Evolutionary conservation across 2,329 filamentous ascomycete genomes (phyloP).

Genomic region (Penicillium sp.): DNA sequence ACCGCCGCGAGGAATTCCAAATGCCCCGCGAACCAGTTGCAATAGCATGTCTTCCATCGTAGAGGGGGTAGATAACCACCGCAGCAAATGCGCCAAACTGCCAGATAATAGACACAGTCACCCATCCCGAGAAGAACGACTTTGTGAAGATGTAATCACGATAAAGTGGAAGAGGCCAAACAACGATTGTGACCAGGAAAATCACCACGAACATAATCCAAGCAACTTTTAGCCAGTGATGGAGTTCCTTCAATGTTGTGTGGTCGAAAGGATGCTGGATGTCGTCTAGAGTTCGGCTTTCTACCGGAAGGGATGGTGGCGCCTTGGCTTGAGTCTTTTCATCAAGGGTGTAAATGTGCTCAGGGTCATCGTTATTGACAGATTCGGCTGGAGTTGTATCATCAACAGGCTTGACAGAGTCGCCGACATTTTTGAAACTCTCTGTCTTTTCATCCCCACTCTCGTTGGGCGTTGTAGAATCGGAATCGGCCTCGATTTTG

Average conservation of each 20-base stretch:
- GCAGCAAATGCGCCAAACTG: conserved; percentile 53
- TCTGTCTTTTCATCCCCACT: conserved; percentile 11
- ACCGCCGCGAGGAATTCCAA: conserved; percentile 13
- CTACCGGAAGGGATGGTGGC: background rate
- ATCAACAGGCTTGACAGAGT: background rate
- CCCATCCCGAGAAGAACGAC: conserved; percentile 53
- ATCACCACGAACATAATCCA: conserved; percentile 47
- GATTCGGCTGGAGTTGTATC: background rate
- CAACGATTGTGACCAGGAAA: conserved; percentile 51
- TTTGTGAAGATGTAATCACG: conserved; percentile 54
- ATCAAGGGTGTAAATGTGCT: background rate
- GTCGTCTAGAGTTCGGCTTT: conserved; percentile 40
- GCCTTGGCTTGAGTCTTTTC: background rate
- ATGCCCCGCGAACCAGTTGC: conserved; percentile 32
- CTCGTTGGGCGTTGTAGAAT: conserved; percentile 14
- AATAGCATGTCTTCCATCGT: conserved; percentile 52
- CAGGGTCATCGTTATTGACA: background rate
- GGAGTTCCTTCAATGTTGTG: conserved; percentile 37
- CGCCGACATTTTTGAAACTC: background rate
- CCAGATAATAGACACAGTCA: conserved; percentile 52
- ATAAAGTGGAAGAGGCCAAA: conserved; percentile 57
- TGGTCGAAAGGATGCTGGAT: conserved; percentile 51
- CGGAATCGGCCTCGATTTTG: conserved; percentile 21
- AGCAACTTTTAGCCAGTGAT: conserved; percentile 47
- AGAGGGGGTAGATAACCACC: conserved; percentile 54